phyloP scores from a whole-genome alignment of 1,284 basidiomycete genomes.

The Termitomyces sp. region DNA sequence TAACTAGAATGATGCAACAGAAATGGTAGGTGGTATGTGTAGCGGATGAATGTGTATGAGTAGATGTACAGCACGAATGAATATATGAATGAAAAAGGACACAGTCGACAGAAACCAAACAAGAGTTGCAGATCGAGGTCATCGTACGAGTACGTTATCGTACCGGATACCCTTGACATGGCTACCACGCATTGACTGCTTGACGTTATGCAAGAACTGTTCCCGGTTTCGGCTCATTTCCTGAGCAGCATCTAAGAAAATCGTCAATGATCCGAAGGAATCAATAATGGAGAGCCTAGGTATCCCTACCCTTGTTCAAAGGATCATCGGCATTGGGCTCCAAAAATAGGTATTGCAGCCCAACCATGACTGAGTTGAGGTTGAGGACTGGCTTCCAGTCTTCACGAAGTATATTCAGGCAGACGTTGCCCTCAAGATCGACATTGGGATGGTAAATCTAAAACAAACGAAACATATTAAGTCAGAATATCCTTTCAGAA shows the following conservation, averaged over 20 bases:
- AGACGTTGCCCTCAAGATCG: conserved; percentile 95
- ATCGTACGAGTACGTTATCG: conserved; percentile 62
- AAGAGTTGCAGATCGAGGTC: conserved; percentile 13
- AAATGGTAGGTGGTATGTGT: conserved; percentile 23
- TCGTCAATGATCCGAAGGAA: not conserved
- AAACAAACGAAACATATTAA: not conserved
- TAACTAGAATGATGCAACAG: conserved; percentile 21
- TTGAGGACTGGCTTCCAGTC: conserved; percentile 99
- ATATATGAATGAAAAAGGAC: conserved; percentile 6
- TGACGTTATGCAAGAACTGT: conserved; percentile 78
- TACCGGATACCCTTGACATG: conserved; percentile 73
- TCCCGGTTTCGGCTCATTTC: conserved; percentile 85
- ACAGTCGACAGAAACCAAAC: conserved; percentile 6
- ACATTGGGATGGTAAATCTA: conserved; percentile 99
- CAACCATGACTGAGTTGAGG: conserved; percentile 95
- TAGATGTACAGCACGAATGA: conserved; percentile 15
- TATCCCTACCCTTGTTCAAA: conserved; percentile 85
- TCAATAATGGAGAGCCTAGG: not conserved
- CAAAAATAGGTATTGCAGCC: conserved; percentile 95
- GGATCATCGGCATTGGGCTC: conserved; percentile 99
- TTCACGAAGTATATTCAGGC: conserved; percentile 95
- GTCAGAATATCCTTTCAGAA: not conserved
- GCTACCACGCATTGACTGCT: conserved; percentile 76
- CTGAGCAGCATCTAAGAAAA: conserved; percentile 81
- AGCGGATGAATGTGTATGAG: conserved; percentile 15